Evolutionary conservation across 148 eudicot genomes (phyloP).

Genomic region (Fagopyrum tataricum): DNA sequence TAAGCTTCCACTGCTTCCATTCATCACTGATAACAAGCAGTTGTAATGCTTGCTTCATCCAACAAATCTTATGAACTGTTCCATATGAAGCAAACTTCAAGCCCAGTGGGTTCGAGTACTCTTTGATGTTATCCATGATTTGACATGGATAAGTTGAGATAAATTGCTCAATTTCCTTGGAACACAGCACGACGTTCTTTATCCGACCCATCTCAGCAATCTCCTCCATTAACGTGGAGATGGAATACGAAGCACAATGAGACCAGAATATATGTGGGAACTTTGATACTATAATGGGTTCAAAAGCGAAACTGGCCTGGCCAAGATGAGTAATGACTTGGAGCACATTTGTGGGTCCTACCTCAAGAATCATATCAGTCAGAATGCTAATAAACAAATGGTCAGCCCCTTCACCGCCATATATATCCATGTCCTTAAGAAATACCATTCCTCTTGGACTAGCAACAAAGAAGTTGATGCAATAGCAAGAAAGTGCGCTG

Average conservation of each 20-base stretch:
- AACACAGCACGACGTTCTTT: constrained; percentile 37
- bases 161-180: constrained; percentile 33
- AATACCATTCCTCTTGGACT: constrained; percentile 45
- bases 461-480: constrained; percentile 37
- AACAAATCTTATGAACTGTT: constrained; percentile 26
- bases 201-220: constrained; percentile 44
- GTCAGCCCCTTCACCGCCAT: constrained; percentile 35
- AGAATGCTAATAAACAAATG: constrained; percentile 27
- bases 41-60: constrained; percentile 25
- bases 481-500: constrained; percentile 33
- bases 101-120: constrained; percentile 21
- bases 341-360: constrained; percentile 36
- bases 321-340: constrained; percentile 46
- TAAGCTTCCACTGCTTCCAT: constrained; percentile 44
- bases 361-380: constrained; percentile 28
- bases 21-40: constrained; percentile 31
- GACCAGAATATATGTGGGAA: constrained; percentile 47
- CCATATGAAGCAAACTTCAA: constrained; percentile 35
- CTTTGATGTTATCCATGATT: constrained; percentile 14
- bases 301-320: constrained; percentile 33
- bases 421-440: constrained; percentile 34
- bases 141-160: constrained; percentile 19
- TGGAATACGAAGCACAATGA: constrained; percentile 44
- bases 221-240: constrained; percentile 36
- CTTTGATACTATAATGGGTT: constrained; percentile 29